Percentiles rank a stretch among this genome's conserved stretches.
Evolutionary conservation across 1,284 basidiomycete species (phyloP).

Genomic region (Hemileia vastatrix): DNA sequence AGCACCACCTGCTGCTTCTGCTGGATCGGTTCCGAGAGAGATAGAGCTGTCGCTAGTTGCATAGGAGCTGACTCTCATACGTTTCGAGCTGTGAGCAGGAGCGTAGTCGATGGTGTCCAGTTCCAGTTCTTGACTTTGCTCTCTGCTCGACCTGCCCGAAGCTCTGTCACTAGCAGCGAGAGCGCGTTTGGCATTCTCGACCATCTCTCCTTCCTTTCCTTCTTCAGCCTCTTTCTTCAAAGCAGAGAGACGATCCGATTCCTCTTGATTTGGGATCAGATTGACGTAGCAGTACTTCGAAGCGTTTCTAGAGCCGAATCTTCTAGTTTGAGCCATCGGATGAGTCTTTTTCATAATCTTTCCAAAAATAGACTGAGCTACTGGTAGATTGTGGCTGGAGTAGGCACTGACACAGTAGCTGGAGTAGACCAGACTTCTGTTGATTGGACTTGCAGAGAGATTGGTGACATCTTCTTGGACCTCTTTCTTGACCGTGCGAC

Average conservation of each 20-base stretch:
- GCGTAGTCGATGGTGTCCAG: background rate
- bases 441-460: background rate
- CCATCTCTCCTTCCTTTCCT: background rate
- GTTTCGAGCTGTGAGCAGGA: too few relatives aligned
- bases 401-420: background rate
- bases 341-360: background rate
- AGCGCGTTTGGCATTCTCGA: background rate
- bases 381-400: background rate
- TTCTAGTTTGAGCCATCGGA: background rate
- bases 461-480: background rate
- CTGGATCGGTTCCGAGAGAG: background rate
- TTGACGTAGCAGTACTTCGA: background rate
- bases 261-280: background rate
- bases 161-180: background rate
- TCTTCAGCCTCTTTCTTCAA: background rate
- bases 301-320: background rate
- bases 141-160: background rate
- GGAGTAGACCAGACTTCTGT: background rate
- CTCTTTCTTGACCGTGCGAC: background rate
- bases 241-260: background rate
- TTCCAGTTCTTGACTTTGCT: background rate
- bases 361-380: background rate
- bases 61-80: background rate
- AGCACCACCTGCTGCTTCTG: background rate
- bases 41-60: background rate